Conservation (phyloP, 768 basidiomycete species). For the Boletus rubroflammeus region DNA sequence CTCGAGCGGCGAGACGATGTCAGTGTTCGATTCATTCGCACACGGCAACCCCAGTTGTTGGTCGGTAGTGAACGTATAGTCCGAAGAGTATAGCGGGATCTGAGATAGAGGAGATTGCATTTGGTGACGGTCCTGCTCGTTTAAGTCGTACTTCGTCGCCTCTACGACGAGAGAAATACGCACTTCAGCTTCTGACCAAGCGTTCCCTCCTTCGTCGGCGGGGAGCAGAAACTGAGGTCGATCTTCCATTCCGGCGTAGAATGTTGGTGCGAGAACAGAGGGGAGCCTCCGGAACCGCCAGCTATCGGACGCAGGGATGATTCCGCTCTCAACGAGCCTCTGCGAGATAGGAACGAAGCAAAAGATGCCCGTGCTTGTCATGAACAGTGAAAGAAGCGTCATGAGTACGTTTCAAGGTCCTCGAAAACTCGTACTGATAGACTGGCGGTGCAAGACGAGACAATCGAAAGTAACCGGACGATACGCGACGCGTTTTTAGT, state of each 20-base stretch:
- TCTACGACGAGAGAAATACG: background rate
- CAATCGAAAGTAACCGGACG: background rate
- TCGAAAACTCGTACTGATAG: background rate
- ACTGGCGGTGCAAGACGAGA: background rate
- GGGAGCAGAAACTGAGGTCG: background rate
- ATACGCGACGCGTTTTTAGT: slow-evolving; percentile 6
- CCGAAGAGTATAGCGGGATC: background rate
- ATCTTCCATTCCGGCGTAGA: background rate
- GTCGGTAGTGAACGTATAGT: background rate
- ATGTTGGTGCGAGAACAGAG: background rate
- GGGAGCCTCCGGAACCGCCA: slow-evolving; percentile 6
- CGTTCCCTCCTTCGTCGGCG: background rate
- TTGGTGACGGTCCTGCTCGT: background rate
- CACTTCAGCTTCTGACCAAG: slow-evolving; percentile 4
- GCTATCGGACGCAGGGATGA: slow-evolving; percentile 5
- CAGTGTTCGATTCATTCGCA: background rate
- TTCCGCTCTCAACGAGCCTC: slow-evolving; percentile 23
- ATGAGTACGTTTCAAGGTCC: background rate
- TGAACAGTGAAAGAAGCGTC: slow-evolving; percentile 24
- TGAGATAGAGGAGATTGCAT: background rate
- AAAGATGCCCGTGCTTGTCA: slow-evolving; percentile 23
- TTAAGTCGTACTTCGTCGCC: background rate
- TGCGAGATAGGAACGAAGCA: slow-evolving; percentile 27
- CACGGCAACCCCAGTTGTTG: background rate
- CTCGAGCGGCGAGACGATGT: background rate